phyloP scores from a whole-genome alignment of 164 flowering plant species.

The Vitis rotundifolia region DNA sequence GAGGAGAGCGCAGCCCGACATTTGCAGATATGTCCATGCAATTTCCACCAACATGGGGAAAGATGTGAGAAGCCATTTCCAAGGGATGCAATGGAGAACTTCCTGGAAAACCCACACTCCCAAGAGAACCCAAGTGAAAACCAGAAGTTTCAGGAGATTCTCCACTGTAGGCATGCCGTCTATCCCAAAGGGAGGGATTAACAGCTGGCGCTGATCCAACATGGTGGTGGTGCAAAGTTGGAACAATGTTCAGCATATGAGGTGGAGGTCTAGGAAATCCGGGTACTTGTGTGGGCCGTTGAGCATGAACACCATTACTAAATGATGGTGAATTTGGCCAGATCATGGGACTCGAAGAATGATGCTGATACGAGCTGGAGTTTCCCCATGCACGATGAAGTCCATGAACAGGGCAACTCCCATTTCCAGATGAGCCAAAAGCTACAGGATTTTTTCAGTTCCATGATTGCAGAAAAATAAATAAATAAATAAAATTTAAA shows the following conservation, averaged over 20 bases:
- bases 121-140: conserved; percentile 24
- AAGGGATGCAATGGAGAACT: conserved; percentile 12
- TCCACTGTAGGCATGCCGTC: conserved; percentile 13
- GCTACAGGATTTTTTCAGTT: conserved; percentile 23
- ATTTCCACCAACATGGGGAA: conserved; percentile 16
- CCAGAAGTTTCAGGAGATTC: conserved; percentile 24
- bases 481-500: background rate
- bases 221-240: conserved; percentile 21
- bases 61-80: conserved; percentile 14
- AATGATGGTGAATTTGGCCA: conserved; percentile 59
- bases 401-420: conserved; percentile 41
- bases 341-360: conserved; percentile 35
- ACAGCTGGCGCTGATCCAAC: conserved; percentile 31
- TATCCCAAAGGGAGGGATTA: conserved; percentile 29
- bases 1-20: conserved; percentile 19
- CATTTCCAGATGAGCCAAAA: conserved; percentile 48
- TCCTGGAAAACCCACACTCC: conserved; percentile 17
- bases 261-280: conserved; percentile 42
- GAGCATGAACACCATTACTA: conserved; percentile 47
- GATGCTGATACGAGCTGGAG: conserved; percentile 43
- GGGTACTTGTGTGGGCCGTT: conserved; percentile 38
- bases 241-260: conserved; percentile 15
- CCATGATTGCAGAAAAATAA: background rate
- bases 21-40: conserved; percentile 11
- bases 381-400: conserved; percentile 45